These are phyloP conservation scores for Neurospora tetraspora DNA, from an alignment of 495 filamentous ascomycete genomes.

Conservation along the genomic window DNA sequence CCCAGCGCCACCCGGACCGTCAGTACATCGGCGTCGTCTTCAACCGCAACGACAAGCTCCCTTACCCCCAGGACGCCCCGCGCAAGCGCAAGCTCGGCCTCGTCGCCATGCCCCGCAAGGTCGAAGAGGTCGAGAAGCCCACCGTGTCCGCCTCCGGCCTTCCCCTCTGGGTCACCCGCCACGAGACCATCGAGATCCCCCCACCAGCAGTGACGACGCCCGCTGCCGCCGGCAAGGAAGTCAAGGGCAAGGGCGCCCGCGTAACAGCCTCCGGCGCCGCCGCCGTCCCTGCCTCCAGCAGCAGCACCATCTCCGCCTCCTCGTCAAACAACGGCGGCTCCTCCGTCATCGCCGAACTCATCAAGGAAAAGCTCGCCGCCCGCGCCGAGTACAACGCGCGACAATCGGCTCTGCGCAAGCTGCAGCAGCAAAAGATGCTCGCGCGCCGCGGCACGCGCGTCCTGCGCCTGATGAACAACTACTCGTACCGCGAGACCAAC, in stretches of 20 bases:
- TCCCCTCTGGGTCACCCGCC: slow-evolving; percentile 29
- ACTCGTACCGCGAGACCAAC: slow-evolving; percentile 76
- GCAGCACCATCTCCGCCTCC: neutral
- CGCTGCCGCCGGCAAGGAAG: neutral
- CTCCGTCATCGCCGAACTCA: slow-evolving; percentile 18
- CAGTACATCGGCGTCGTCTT: slow-evolving; percentile 90
- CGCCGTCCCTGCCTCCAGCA: neutral
- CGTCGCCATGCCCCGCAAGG: slow-evolving; percentile 36
- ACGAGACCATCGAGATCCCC: slow-evolving; percentile 20
- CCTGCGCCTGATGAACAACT: slow-evolving; percentile 52
- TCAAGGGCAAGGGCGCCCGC: neutral
- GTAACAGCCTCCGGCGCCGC: neutral
- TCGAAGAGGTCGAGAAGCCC: slow-evolving; percentile 11
- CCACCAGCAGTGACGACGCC: neutral
- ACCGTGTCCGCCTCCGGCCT: slow-evolving; percentile 32
- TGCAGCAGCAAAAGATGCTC: slow-evolving; percentile 10
- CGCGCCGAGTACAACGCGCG: slow-evolving; percentile 25
- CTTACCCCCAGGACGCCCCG: slow-evolving; percentile 58
- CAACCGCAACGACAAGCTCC: slow-evolving; percentile 61
- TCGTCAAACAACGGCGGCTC: slow-evolving; percentile 9
- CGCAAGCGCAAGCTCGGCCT: slow-evolving; percentile 63
- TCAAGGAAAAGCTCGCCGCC: slow-evolving; percentile 27
- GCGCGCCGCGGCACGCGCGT: slow-evolving; percentile 25
- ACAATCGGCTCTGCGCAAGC: slow-evolving; percentile 17
- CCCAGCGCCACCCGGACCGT: slow-evolving; percentile 62